Percentiles rank a stretch among this genome's conserved stretches.
Evolutionary conservation across 192 early-diverging fungal species (phyloP).

Genomic region (Coemansia sp.): DNA sequence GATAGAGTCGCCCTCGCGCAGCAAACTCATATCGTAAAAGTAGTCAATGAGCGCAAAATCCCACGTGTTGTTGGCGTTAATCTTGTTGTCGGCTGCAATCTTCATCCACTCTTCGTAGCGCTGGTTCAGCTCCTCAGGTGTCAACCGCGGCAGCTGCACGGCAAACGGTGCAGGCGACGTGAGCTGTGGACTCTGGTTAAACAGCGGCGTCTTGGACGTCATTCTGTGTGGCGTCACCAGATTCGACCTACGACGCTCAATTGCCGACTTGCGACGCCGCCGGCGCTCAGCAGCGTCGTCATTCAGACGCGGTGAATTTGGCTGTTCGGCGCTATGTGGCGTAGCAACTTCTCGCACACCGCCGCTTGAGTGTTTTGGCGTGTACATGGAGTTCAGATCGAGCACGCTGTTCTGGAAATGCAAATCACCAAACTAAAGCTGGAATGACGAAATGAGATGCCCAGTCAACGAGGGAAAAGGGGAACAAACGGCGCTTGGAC

Average conservation of each 20-base stretch:
- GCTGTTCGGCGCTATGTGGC: slow-evolving; percentile 39
- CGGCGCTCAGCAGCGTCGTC: slow-evolving; percentile 57
- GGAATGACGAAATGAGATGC: neutral
- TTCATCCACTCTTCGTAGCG: slow-evolving; percentile 96
- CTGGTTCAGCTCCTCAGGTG: slow-evolving; percentile 59
- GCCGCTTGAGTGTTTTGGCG: slow-evolving; percentile 28
- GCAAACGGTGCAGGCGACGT: slow-evolving; percentile 42
- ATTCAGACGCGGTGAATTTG: slow-evolving; percentile 45
- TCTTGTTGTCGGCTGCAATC: slow-evolving; percentile 95
- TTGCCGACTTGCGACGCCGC: slow-evolving; percentile 54
- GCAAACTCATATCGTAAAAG: slow-evolving; percentile 91
- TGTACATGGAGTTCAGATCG: slow-evolving; percentile 21
- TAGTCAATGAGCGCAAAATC: slow-evolving; percentile 97
- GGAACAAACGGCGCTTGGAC: neutral
- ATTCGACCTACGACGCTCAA: slow-evolving; percentile 46
- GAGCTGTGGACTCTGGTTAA: slow-evolving; percentile 40
- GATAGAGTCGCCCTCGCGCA: slow-evolving; percentile 94
- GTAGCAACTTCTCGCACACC: slow-evolving; percentile 21
- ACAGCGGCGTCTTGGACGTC: slow-evolving; percentile 29
- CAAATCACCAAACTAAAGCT: neutral
- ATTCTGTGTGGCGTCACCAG: slow-evolving; percentile 48
- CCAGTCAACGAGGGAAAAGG: neutral
- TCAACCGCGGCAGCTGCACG: slow-evolving; percentile 51
- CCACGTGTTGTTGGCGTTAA: slow-evolving; percentile 93
- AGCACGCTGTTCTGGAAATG: neutral